These are phyloP conservation scores for Termitomyces sp. DNA, from an alignment of 768 basidiomycete species.

Conservation along the genomic window DNA sequence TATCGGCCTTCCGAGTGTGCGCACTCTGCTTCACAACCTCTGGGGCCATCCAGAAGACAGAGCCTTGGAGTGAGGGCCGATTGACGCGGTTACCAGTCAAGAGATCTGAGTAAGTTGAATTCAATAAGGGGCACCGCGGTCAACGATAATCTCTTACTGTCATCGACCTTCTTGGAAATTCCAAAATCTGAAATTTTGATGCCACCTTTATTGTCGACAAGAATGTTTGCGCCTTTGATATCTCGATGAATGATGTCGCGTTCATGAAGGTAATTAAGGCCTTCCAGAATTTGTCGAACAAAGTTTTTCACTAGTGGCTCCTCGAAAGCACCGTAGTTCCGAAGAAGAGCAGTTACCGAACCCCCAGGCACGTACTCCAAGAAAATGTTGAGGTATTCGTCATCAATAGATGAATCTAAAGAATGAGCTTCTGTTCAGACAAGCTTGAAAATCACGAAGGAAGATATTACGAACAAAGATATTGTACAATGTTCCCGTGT, in stretches of 20 bases:
- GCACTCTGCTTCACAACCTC: slow-evolving; percentile 96
- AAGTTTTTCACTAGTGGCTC: slow-evolving; percentile 91
- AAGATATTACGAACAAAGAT: slow-evolving; percentile 68
- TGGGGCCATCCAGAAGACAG: slow-evolving; percentile 99
- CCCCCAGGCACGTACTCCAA: slow-evolving; percentile 96
- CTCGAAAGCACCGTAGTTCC: slow-evolving; percentile 93
- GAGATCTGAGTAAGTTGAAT: slow-evolving; percentile 31
- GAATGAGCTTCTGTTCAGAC: not conserved
- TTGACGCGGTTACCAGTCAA: slow-evolving; percentile 69
- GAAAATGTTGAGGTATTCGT: slow-evolving; percentile 92
- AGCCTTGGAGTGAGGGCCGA: slow-evolving; percentile 93
- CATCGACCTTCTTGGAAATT: slow-evolving; percentile 96
- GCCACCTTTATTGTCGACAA: slow-evolving; percentile 97
- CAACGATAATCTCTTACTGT: slow-evolving; percentile 56
- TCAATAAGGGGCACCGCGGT: not conserved
- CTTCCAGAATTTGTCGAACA: slow-evolving; percentile 86
- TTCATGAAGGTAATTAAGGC: slow-evolving; percentile 88
- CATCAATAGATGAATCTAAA: slow-evolving; percentile 90
- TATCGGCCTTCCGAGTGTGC: slow-evolving; percentile 90
- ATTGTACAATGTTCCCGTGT: slow-evolving; percentile 97
- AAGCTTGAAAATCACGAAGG: not conserved
- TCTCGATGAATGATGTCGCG: slow-evolving; percentile 96
- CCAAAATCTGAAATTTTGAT: slow-evolving; percentile 98
- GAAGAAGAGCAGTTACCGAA: slow-evolving; percentile 84
- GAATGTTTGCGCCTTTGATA: slow-evolving; percentile 98